Evolutionary conservation across 345 rosid species (phyloP).

Genomic region (Eucalyptus sp.): DNA sequence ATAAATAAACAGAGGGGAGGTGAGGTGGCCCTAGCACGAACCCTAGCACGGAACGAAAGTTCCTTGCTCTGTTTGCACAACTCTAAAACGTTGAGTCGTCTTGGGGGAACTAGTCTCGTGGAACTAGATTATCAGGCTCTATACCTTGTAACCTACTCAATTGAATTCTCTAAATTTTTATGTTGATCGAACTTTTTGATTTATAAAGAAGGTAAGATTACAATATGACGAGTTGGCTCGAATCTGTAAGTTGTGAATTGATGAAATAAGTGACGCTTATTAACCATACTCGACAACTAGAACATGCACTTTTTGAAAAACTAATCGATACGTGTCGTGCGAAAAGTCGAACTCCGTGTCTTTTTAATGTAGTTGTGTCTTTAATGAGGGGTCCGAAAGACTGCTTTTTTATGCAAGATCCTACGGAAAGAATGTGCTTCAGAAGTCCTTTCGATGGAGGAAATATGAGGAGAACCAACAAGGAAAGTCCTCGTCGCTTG

Average conservation of each 20-base stretch:
- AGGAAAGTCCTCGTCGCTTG: background rate
- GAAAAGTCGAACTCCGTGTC: background rate
- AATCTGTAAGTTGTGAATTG: background rate
- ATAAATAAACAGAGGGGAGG: accelerated
- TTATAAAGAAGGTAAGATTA: background rate
- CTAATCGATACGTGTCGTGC: accelerated
- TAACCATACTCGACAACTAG: background rate
- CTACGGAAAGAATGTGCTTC: background rate
- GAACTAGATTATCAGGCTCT: accelerated
- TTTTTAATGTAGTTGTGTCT: background rate
- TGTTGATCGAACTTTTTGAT: background rate
- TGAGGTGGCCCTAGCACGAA: accelerated
- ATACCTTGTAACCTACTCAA: background rate
- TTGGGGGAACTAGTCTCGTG: accelerated
- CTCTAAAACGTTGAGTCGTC: accelerated
- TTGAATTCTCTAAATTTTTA: background rate
- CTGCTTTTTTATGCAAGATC: background rate
- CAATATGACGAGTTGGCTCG: background rate
- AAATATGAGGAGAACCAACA: background rate
- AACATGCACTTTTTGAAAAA: background rate
- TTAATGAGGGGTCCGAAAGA: background rate
- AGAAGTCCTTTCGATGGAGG: background rate
- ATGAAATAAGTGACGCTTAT: background rate
- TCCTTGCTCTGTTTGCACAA: background rate
- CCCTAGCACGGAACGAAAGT: accelerated